A percentile compares a stretch with the other conserved stretches of the same genome.
Conservation (phyloP, 495 filamentous ascomycete species). For the Collariella sp. region DNA sequence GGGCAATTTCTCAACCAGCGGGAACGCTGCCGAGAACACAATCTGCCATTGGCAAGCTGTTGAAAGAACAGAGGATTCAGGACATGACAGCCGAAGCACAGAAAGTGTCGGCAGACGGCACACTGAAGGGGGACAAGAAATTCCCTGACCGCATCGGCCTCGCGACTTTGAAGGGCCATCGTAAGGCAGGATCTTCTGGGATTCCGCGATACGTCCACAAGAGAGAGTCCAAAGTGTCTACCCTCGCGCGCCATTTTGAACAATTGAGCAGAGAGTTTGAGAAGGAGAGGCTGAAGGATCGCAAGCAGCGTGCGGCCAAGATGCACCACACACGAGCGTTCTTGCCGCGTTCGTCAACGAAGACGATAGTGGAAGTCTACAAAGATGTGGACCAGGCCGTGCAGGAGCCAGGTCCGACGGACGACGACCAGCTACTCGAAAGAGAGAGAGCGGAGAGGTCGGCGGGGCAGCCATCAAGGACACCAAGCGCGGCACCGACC, state of each 20-base stretch:
- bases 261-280: constrained; percentile 95
- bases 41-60: constrained; percentile 24
- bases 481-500: constrained; percentile 22
- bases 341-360: constrained; percentile 77
- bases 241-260: constrained; percentile 89
- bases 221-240: constrained; percentile 70
- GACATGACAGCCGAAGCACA: constrained; percentile 22
- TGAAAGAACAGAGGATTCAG: constrained; percentile 32
- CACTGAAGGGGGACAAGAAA: constrained; percentile 58
- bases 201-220: constrained; percentile 79
- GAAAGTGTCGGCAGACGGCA: constrained; percentile 21
- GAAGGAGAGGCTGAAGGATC: constrained; percentile 81
- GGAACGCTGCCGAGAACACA: constrained; percentile 28
- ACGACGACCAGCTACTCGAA: constrained; percentile 45
- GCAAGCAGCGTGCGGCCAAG: constrained; percentile 71
- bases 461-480: constrained; percentile 13
- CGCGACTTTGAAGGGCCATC: constrained; percentile 49
- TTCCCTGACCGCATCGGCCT: constrained; percentile 58
- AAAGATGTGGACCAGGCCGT: constrained; percentile 87
- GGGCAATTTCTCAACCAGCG: constrained; percentile 63
- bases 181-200: constrained; percentile 58
- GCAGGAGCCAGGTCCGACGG: constrained; percentile 66
- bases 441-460: constrained; percentile 17
- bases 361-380: constrained; percentile 93
- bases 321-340: constrained; percentile 73